These are phyloP conservation scores for Manihot esculenta DNA, from an alignment of 441 rosid genomes.

Conservation along the genomic window DNA sequence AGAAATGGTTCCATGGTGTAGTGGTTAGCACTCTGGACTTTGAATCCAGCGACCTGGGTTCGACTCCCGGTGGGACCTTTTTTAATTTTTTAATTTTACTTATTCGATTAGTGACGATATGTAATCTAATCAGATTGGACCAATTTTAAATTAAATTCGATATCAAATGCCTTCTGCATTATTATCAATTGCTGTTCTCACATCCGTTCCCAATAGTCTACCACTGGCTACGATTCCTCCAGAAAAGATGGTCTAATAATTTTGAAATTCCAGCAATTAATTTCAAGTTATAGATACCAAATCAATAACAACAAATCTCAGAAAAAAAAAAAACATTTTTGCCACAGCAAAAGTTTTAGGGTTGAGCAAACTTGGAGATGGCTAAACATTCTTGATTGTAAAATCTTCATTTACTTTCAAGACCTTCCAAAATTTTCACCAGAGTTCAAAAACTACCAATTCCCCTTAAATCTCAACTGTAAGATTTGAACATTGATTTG, in stretches of 20 bases:
- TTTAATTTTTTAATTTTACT: no score
- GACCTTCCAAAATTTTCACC: neutral
- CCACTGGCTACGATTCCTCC: neutral
- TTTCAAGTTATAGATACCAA: neutral
- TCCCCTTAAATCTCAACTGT: neutral
- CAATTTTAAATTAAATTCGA: no score
- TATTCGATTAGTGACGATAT: no score
- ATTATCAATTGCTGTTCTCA: neutral
- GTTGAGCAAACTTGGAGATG: neutral
- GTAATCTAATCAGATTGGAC: no score
- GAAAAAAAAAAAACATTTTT: neutral
- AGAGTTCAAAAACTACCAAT: neutral
- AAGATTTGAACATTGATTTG: neutral
- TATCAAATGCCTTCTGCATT: neutral
- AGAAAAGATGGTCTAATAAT: neutral
- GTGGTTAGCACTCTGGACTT: conserved; percentile 42
- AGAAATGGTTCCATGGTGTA: no score
- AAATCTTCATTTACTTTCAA: neutral
- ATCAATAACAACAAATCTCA: neutral
- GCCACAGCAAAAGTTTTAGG: neutral
- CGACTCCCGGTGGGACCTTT: conserved; percentile 81
- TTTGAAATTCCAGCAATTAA: neutral
- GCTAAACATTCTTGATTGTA: neutral
- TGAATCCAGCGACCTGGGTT: conserved; percentile 99
- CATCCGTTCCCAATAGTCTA: neutral